phyloP scores from a whole-genome alignment of 805 yeast genomes.

The Saturnispora bothae region DNA sequence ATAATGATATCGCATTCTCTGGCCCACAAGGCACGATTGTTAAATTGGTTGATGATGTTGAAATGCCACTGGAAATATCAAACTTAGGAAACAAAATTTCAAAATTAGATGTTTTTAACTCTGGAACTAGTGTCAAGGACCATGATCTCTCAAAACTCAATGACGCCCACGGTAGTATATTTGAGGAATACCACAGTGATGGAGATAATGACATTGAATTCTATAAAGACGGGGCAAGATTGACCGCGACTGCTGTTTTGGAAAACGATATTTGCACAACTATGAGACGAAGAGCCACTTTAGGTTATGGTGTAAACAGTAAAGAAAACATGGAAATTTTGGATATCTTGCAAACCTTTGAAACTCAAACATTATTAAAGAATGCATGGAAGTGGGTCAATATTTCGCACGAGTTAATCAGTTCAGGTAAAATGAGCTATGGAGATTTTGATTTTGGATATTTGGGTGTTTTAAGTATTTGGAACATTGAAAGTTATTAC shows the following conservation, averaged over 20 bases:
- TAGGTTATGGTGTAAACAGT: constrained; percentile 66
- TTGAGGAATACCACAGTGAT: background rate
- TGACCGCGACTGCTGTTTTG: constrained; percentile 20
- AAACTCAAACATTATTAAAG: constrained; percentile 46
- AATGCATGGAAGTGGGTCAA: constrained; percentile 91
- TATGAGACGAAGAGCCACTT: constrained; percentile 59
- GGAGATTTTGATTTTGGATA: constrained; percentile 71
- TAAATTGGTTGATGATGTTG: constrained; percentile 28
- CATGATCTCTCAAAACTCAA: background rate
- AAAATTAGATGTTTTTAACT: background rate
- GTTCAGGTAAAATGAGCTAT: constrained; percentile 55
- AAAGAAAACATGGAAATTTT: constrained; percentile 50
- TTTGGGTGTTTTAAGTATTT: constrained; percentile 81
- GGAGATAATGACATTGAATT: constrained; percentile 11
- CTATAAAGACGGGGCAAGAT: constrained; percentile 18
- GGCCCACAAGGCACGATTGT: constrained; percentile 49
- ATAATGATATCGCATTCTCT: constrained; percentile 51
- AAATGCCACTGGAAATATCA: background rate
- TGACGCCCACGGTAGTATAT: constrained; percentile 1
- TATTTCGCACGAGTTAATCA: constrained; percentile 54
- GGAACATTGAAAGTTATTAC: constrained; percentile 63
- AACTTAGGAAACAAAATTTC: constrained; percentile 4
- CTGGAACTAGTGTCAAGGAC: background rate
- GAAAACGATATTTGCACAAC: constrained; percentile 64
- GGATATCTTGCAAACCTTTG: constrained; percentile 39